Evolutionary conservation across 768 basidiomycete species (phyloP).

Genomic region (Phanerodontia chrysosporium): DNA sequence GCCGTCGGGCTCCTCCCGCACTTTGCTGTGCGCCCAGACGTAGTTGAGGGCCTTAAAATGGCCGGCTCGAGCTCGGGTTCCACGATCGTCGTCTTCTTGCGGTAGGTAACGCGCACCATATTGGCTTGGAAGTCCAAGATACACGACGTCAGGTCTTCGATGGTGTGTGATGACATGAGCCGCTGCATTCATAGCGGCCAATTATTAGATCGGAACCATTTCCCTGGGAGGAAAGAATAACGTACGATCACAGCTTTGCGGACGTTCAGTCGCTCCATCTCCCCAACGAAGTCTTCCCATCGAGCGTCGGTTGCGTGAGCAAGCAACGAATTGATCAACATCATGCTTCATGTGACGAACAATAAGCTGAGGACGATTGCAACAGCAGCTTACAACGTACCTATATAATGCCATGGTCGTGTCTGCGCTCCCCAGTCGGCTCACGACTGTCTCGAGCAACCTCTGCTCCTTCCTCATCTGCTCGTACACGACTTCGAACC

Average conservation of each 20-base stretch:
- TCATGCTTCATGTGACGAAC: slow-evolving; percentile 53
- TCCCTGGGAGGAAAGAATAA: slow-evolving; percentile 12
- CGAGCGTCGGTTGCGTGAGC: slow-evolving; percentile 71
- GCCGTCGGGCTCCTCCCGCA: slow-evolving; percentile 47
- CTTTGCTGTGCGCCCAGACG: slow-evolving; percentile 64
- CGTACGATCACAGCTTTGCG: slow-evolving; percentile 79
- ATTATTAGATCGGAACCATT: slow-evolving; percentile 2
- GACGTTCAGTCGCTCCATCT: slow-evolving; percentile 72
- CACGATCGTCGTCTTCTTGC: slow-evolving; percentile 76
- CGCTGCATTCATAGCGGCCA: slow-evolving; percentile 39
- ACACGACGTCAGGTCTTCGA: slow-evolving; percentile 77
- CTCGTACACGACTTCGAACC: slow-evolving; percentile 79
- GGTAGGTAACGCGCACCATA: slow-evolving; percentile 71
- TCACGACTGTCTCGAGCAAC: slow-evolving; percentile 80
- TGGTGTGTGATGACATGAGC: slow-evolving; percentile 77
- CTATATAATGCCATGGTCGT: slow-evolving; percentile 84
- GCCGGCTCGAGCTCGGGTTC: slow-evolving; percentile 57
- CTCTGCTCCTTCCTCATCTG: slow-evolving; percentile 73
- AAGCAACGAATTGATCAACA: slow-evolving; percentile 83
- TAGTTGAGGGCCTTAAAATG: slow-evolving; percentile 56
- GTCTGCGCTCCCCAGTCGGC: slow-evolving; percentile 73
- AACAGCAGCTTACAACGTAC: slow-evolving; percentile 31
- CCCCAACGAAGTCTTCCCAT: slow-evolving; percentile 76
- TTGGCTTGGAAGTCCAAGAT: slow-evolving; percentile 89
- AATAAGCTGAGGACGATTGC: not conserved